Percentiles rank a stretch among this genome's conserved stretches.
Conservation (phyloP, 495 filamentous ascomycete genomes). For the Penicillium chermesinum region DNA sequence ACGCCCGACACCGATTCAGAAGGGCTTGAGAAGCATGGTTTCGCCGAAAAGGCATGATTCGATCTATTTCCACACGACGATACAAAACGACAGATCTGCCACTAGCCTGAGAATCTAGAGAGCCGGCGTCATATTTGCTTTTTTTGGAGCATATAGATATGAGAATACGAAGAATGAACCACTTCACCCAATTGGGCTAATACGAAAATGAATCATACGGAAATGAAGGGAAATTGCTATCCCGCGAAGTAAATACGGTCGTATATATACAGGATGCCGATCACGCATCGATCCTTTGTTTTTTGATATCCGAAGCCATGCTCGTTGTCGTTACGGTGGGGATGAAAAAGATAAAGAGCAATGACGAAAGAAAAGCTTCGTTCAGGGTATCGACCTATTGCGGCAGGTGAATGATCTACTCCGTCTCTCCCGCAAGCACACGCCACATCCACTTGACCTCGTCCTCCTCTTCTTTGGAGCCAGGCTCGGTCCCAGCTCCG, state of each 20-base stretch:
- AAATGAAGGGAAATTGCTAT: constrained; percentile 6
- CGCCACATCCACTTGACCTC: constrained; percentile 44
- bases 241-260: constrained; percentile 12
- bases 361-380: constrained; percentile 1
- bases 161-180: not conserved
- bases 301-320: constrained; percentile 6
- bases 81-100: not conserved
- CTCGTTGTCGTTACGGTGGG: not conserved
- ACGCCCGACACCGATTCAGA: constrained; percentile 46
- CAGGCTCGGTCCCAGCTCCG: constrained; percentile 39
- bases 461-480: constrained; percentile 40
- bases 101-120: constrained; percentile 11
- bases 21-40: constrained; percentile 56
- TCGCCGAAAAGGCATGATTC: constrained; percentile 47
- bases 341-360: not conserved
- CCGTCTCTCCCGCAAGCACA: constrained; percentile 28
- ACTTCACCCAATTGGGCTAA: not conserved
- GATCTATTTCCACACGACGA: not conserved
- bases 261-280: constrained; percentile 25
- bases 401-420: constrained; percentile 10
- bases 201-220: not conserved
- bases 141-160: constrained; percentile 1
- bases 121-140: not conserved
- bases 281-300: constrained; percentile 18
- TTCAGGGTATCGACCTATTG: constrained; percentile 14